Conservation (phyloP, 306 rosid genomes). For the Hippophae rhamnoides region DNA sequence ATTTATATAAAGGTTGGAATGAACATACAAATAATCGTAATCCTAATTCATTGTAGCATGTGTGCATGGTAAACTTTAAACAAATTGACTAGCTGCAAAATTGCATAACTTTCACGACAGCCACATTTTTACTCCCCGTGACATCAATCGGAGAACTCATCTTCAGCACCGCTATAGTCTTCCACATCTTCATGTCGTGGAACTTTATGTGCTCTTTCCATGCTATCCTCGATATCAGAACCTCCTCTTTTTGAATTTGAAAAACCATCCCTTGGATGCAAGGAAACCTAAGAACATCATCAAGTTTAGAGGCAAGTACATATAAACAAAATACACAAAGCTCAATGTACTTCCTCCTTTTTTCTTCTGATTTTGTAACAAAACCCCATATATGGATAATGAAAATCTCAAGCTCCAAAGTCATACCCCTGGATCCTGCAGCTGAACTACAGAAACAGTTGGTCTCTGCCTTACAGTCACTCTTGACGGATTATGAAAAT, state of each 20-base stretch:
- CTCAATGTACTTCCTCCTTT: too few relatives aligned
- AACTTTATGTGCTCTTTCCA: slow-evolving; percentile 49
- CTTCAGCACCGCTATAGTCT: slow-evolving; percentile 69
- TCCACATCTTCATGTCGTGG: slow-evolving; percentile 45
- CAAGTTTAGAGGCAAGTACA: neutral
- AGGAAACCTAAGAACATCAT: slow-evolving; percentile 48
- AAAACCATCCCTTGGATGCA: slow-evolving; percentile 36
- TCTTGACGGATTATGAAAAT: slow-evolving; percentile 68
- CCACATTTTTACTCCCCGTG: slow-evolving; percentile 16
- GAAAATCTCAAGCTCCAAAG: slow-evolving; percentile 9
- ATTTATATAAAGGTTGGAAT: too few relatives aligned
- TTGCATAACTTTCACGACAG: slow-evolving; percentile 15
- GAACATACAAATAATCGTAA: too few relatives aligned
- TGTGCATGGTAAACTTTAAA: slow-evolving; percentile 1
- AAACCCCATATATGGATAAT: neutral
- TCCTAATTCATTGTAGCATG: too few relatives aligned
- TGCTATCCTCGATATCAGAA: slow-evolving; percentile 55
- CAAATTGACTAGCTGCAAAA: slow-evolving; percentile 3
- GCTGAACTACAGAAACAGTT: slow-evolving; percentile 60
- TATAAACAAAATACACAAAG: neutral
- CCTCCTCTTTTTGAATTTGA: slow-evolving; percentile 34
- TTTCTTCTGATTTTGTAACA: neutral
- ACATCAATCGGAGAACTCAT: slow-evolving; percentile 64
- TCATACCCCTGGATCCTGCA: slow-evolving; percentile 69
- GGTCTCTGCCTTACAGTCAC: slow-evolving; percentile 76